Percentiles rank a stretch among this genome's conserved stretches.
These are phyloP conservation scores for Scheffersomyces quercinus DNA, from an alignment of 1,139 yeast genomes.

Conservation along the genomic window DNA sequence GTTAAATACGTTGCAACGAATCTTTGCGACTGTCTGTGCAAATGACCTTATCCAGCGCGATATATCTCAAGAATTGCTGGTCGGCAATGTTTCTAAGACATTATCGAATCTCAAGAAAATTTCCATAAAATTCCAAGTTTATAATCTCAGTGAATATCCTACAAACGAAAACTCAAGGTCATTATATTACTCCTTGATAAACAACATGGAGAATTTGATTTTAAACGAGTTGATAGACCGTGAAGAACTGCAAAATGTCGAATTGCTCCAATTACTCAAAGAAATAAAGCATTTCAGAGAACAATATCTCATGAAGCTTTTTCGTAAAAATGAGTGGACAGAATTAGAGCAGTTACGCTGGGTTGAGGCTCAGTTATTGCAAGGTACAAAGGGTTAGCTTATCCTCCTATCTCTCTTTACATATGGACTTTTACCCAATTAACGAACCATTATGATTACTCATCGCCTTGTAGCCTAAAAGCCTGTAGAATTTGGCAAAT, in stretches of 20 bases:
- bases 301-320: conserved; percentile 1
- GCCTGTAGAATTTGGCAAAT: too few species aligned
- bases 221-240: conserved; percentile 4
- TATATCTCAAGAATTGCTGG: conserved; percentile 12
- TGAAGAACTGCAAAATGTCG: conserved; percentile 1
- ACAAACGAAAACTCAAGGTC: conserved; percentile 16
- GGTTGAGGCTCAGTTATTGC: background rate
- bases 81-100: conserved; percentile 13
- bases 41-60: conserved; percentile 14
- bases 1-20: conserved; percentile 24
- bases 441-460: too few species aligned
- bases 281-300: background rate
- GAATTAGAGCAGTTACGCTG: background rate
- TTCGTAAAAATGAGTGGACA: conserved; percentile 1
- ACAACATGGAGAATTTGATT: conserved; percentile 16
- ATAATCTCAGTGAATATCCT: conserved; percentile 16
- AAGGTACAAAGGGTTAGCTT: background rate
- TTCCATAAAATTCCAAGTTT: conserved; percentile 32
- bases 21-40: conserved; percentile 27
- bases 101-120: conserved; percentile 30
- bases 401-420: too few species aligned
- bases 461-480: too few species aligned
- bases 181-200: conserved; percentile 19
- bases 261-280: background rate
- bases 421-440: too few species aligned